phyloP scores from a whole-genome alignment of 192 early-diverging fungal species.

The Coemansia sp. region DNA sequence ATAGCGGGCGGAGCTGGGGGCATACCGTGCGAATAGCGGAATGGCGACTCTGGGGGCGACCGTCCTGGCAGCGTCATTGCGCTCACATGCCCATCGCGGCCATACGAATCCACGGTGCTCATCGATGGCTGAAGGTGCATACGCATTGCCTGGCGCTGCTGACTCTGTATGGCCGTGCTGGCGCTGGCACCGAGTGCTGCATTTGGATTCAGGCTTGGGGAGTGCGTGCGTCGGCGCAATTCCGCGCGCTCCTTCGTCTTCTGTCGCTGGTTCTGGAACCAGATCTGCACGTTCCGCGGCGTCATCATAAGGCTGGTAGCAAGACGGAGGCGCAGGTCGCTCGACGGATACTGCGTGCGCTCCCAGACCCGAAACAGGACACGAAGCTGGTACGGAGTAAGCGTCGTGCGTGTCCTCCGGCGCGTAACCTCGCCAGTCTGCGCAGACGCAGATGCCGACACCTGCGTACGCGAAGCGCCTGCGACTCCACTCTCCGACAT shows the following conservation, averaged over 20 bases:
- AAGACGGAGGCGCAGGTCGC: slow-evolving; percentile 68
- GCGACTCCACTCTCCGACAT: background rate
- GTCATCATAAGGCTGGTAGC: slow-evolving; percentile 75
- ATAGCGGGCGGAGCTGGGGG: slow-evolving; percentile 46
- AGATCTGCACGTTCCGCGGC: slow-evolving; percentile 83
- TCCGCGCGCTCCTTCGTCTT: slow-evolving; percentile 60
- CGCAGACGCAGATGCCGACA: slow-evolving; percentile 7
- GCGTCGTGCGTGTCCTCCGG: slow-evolving; percentile 56
- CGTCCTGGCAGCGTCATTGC: slow-evolving; percentile 28
- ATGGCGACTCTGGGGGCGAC: slow-evolving; percentile 47
- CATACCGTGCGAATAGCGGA: slow-evolving; percentile 44
- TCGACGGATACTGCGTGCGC: slow-evolving; percentile 71
- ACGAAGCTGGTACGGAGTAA: slow-evolving; percentile 61
- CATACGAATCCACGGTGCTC: slow-evolving; percentile 7
- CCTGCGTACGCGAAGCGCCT: slow-evolving; percentile 2
- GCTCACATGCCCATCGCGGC: slow-evolving; percentile 14
- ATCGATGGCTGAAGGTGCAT: slow-evolving; percentile 11
- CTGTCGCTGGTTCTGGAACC: slow-evolving; percentile 93
- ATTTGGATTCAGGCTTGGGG: slow-evolving; percentile 31
- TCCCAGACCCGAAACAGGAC: slow-evolving; percentile 62
- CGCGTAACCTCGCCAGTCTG: slow-evolving; percentile 28
- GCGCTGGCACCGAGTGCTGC: slow-evolving; percentile 4
- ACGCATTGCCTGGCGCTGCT: slow-evolving; percentile 13
- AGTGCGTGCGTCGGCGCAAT: slow-evolving; percentile 52
- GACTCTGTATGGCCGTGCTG: slow-evolving; percentile 10